Base-by-base conservation (phyloP, 257 asterid species). In the Capsicum chinense region DNA sequence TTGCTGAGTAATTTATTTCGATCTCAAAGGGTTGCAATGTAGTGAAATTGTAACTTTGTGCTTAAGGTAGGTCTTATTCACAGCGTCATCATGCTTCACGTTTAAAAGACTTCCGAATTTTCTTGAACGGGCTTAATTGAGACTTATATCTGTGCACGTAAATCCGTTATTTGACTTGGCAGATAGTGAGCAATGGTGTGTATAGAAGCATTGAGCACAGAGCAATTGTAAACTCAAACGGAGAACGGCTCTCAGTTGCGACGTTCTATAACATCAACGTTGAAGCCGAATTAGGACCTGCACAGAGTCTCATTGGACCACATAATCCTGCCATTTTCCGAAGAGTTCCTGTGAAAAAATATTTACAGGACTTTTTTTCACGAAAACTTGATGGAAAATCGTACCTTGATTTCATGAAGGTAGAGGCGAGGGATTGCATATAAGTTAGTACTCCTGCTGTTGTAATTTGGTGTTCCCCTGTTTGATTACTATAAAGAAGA, bases 191-290 rank as follows among this genome's bases (percentile, higher is more conserved):
- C 66, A 92, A 91, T 56, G 93, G 96, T 1, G 86, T 78, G 7
- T 92, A 91, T 58, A 83, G 80, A 42, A 91, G 93, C 84, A 83
- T 92, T 50, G 93, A 91, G 88, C 97, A 93, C 56, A 79, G 92
- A 86, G 92, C 92, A 56, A 80, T 57, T 2, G 97, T 90, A 56
- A 91, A 89, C 80, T 80, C 89, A 8, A 83, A 59, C 35, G 85
- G 84, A 7, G 92, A 87, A 80, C 86, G 97, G 86, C 86, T 90
- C n/a, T 93, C 95, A 0, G 76, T 93, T 42, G 94, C 92, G 4
- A 88, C 92, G 56, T 93, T 90, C 87, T 85, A 87, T 57, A 80
- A 86, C 85, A 62, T 87, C 82, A 91, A 84, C 81, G 35, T 89
- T 56, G 86, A 90, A 14, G 79, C 85, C 1, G 91, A 88, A 83